These are phyloP conservation scores for Komagataella pastoris DNA, from an alignment of 805 yeast genomes.

Conservation along the genomic window DNA sequence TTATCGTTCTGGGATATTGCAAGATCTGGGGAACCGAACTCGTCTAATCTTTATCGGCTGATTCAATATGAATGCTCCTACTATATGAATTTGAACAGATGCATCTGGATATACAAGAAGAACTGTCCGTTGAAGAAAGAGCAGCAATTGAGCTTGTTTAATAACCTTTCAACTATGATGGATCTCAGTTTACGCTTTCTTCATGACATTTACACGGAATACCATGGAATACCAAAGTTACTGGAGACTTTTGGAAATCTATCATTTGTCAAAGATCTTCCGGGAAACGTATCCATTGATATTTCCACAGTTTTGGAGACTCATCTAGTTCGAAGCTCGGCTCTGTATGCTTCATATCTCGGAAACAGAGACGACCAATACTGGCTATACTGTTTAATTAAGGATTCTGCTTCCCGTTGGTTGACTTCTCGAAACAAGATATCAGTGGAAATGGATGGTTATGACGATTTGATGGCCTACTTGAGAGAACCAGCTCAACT, in stretches of 20 bases:
- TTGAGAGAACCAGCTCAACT: not conserved
- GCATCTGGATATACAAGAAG: not conserved
- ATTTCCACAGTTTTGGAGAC: not conserved
- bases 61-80: not conserved
- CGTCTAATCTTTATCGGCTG: not conserved
- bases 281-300: not conserved
- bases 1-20: not conserved
- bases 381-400: not conserved
- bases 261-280: not conserved
- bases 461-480: not conserved
- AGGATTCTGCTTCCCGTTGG: not conserved
- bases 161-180: not conserved
- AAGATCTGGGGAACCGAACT: not conserved
- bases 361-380: not conserved
- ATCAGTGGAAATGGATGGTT: not conserved
- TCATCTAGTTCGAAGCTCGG: not conserved
- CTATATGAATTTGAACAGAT: not conserved
- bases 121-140: not conserved
- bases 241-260: not conserved
- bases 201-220: not conserved
- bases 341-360: not conserved
- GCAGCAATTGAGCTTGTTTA: not conserved
- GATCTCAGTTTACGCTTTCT: not conserved
- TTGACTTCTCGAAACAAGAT: not conserved
- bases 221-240: not conserved